These are phyloP conservation scores for Magnaporthiopsis rhizophila DNA, from an alignment of 2,329 filamentous ascomycete species.

Conservation along the genomic window DNA sequence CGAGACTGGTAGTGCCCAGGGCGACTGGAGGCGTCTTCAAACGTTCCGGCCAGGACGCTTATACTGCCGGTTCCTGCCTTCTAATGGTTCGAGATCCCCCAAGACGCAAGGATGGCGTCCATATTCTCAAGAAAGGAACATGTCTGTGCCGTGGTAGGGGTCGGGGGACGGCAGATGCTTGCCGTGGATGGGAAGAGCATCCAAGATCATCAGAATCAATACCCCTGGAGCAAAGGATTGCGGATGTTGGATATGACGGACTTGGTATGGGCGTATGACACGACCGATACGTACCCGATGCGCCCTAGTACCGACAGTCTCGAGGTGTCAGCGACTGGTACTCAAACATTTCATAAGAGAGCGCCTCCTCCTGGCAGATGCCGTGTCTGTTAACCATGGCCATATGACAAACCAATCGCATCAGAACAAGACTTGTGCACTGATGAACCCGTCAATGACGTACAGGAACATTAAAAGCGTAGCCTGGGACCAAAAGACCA, in stretches of 20 bases:
- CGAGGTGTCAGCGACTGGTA: not conserved
- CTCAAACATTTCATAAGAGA: not conserved
- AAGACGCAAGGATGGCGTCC: not conserved
- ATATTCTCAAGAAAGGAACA: not conserved
- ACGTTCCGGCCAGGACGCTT: not conserved
- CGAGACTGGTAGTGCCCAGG: not conserved
- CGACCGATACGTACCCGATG: not conserved
- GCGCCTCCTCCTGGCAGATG: too few species aligned
- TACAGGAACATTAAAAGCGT: too few species aligned
- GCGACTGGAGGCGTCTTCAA: not conserved
- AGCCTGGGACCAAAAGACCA: too few species aligned
- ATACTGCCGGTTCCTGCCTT: not conserved
- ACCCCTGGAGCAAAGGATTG: too few species aligned
- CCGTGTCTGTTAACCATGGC: too few species aligned
- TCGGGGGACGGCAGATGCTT: not conserved
- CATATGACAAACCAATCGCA: too few species aligned
- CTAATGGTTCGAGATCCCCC: not conserved
- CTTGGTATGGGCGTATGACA: not conserved
- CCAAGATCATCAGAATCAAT: too few species aligned
- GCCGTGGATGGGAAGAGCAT: not conserved
- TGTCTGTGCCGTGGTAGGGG: not conserved
- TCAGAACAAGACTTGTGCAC: too few species aligned
- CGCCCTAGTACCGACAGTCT: not conserved
- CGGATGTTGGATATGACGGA: not conserved
- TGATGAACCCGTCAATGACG: too few species aligned